Conservation (phyloP, 108 stramenopile species). For the Bacterosira constricta region DNA sequence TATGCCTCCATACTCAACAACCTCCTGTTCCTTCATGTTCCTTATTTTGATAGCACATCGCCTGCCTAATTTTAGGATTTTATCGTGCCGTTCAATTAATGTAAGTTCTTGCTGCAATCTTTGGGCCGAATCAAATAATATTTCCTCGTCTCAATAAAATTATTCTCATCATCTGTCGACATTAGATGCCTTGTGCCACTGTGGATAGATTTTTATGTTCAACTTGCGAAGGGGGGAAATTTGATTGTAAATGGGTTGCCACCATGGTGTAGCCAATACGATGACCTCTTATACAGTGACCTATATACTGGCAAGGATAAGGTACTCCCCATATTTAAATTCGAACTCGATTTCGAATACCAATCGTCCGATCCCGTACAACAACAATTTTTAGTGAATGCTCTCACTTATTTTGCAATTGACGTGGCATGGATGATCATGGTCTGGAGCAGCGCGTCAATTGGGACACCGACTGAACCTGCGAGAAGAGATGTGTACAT, state of each 20-base stretch:
- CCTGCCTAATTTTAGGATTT: not conserved
- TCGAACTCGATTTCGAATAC: not conserved
- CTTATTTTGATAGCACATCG: not conserved
- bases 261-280: too few species aligned
- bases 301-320: too few species aligned
- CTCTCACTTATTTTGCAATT: not conserved
- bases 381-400: too few species aligned
- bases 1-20: too few species aligned
- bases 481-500: not conserved
- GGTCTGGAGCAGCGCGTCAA: not conserved
- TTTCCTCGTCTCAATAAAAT: not conserved
- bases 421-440: constrained; percentile 6
- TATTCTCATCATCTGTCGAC: too few species aligned
- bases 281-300: too few species aligned
- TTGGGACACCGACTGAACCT: constrained; percentile 12
- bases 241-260: too few species aligned
- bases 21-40: too few species aligned
- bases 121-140: not conserved
- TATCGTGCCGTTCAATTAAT: not conserved
- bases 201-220: too few species aligned
- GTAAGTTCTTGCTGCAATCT: not conserved
- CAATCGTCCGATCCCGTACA: too few species aligned
- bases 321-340: not conserved
- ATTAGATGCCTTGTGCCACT: too few species aligned
- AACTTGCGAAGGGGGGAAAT: too few species aligned